These are phyloP conservation scores for Tolypocladium cylindrosporum DNA, from an alignment of 2,329 filamentous ascomycete genomes.

Conservation along the genomic window DNA sequence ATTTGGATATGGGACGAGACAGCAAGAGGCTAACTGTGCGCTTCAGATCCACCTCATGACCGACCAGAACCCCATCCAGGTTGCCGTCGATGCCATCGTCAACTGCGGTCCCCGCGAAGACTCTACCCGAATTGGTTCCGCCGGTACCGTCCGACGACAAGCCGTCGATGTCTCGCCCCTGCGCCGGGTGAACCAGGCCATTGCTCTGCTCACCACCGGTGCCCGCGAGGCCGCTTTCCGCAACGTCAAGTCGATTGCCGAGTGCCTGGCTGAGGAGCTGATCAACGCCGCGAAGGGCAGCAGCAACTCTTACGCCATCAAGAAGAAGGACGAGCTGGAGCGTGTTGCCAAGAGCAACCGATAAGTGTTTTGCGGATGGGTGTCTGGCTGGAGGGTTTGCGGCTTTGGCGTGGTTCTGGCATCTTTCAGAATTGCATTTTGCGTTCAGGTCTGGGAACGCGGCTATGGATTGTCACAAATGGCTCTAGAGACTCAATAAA, in stretches of 20 bases:
- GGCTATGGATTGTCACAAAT: conserved; percentile 32
- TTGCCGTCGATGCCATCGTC: conserved; percentile 98
- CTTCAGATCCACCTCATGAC: conserved; percentile 98
- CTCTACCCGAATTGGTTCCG: conserved; percentile 97
- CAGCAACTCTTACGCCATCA: conserved; percentile 99
- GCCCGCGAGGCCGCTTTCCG: conserved; percentile 98
- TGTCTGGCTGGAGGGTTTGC: conserved; percentile 27
- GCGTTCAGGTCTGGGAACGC: conserved; percentile 37
- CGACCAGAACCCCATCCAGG: conserved; percentile 99
- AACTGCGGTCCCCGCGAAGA: conserved; percentile 99
- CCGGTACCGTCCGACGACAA: conserved; percentile 99
- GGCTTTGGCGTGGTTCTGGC: conserved; percentile 34
- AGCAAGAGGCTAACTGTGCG: not conserved
- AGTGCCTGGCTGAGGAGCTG: conserved; percentile 99
- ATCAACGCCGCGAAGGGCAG: conserved; percentile 99
- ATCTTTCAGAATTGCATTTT: conserved; percentile 37
- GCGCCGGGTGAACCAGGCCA: conserved; percentile 99
- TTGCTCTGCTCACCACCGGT: conserved; percentile 96
- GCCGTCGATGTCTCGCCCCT: conserved; percentile 99
- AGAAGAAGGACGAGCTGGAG: conserved; percentile 99
- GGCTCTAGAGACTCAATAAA: conserved; percentile 34
- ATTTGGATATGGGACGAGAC: not conserved
- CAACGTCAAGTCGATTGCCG: conserved; percentile 99
- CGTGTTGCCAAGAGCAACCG: conserved; percentile 99
- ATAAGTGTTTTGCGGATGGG: conserved; percentile 52